phyloP scores from a whole-genome alignment of 2,329 filamentous ascomycete species.

The Claviceps pusilla region DNA sequence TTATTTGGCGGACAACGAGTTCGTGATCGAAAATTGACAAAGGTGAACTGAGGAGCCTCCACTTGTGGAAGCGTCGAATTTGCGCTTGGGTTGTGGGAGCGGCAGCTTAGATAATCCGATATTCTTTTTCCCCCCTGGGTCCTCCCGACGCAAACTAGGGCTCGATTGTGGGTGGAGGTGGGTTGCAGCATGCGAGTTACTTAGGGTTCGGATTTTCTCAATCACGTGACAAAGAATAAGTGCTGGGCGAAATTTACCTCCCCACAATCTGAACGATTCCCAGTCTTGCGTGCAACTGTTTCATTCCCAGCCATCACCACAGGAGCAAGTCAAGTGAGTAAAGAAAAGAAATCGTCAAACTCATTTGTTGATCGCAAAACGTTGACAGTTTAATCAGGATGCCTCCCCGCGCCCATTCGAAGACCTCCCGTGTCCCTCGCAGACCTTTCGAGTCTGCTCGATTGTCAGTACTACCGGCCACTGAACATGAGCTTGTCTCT shows the following conservation, averaged over 20 bases:
- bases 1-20: slow-evolving; percentile 25
- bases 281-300: slow-evolving; percentile 15
- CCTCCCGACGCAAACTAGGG: slow-evolving; percentile 14
- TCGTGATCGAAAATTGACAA: slow-evolving; percentile 29
- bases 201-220: slow-evolving; percentile 18
- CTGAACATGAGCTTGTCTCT: slow-evolving; percentile 96
- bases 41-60: slow-evolving; percentile 19
- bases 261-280: slow-evolving; percentile 20
- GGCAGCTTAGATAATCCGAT: slow-evolving; percentile 22
- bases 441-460: slow-evolving; percentile 99
- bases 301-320: slow-evolving; percentile 21
- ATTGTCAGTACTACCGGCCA: slow-evolving; percentile 96
- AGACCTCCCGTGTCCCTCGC: slow-evolving; percentile 98
- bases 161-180: slow-evolving; percentile 14
- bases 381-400: slow-evolving; percentile 20
- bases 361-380: neutral
- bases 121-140: slow-evolving; percentile 10
- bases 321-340: slow-evolving; percentile 27
- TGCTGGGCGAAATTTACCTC: slow-evolving; percentile 14
- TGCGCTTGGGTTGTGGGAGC: slow-evolving; percentile 23
- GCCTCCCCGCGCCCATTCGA: slow-evolving; percentile 62
- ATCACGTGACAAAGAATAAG: slow-evolving; percentile 14
- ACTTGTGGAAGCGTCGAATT: slow-evolving; percentile 21
- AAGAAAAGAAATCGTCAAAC: neutral
- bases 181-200: neutral